Percentiles rank a stretch among this genome's conserved stretches.
Conservation (phyloP, 768 basidiomycete species). For the Tremella yokohamensis region DNA sequence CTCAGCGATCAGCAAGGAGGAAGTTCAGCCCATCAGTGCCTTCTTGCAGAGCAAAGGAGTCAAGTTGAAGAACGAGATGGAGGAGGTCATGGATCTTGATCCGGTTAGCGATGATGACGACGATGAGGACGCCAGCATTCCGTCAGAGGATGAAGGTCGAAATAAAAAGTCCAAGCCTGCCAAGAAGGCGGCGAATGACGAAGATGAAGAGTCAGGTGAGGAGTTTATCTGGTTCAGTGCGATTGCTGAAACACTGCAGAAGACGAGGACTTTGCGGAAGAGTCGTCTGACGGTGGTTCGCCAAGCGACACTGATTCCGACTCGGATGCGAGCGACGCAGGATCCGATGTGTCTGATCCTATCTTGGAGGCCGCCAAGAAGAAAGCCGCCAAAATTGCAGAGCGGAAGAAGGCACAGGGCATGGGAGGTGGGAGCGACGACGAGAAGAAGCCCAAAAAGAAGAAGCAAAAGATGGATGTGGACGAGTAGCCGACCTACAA, state of each 20-base stretch:
- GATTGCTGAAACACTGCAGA: slow-evolving; percentile 30
- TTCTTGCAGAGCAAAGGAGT: slow-evolving; percentile 89
- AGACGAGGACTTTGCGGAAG: slow-evolving; percentile 91
- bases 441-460: slow-evolving; percentile 44
- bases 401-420: slow-evolving; percentile 16
- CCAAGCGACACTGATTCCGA: slow-evolving; percentile 71
- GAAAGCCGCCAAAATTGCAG: slow-evolving; percentile 36
- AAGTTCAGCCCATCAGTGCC: slow-evolving; percentile 76
- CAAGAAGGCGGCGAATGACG: slow-evolving; percentile 51
- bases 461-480: slow-evolving; percentile 43
- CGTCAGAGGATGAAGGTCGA: slow-evolving; percentile 58
- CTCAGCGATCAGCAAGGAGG: slow-evolving; percentile 92
- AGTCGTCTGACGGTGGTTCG: slow-evolving; percentile 80
- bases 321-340: slow-evolving; percentile 55
- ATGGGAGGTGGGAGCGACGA: slow-evolving; percentile 13
- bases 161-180: slow-evolving; percentile 59
- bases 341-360: slow-evolving; percentile 42
- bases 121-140: slow-evolving; percentile 39
- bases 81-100: slow-evolving; percentile 62
- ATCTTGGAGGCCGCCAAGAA: slow-evolving; percentile 49
- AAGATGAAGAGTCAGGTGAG: slow-evolving; percentile 48
- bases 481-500: background rate
- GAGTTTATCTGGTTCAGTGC: background rate
- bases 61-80: slow-evolving; percentile 91
- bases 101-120: slow-evolving; percentile 56